phyloP scores from a whole-genome alignment of 108 stramenopile genomes.

The Chaetoceros tenuissimus region DNA sequence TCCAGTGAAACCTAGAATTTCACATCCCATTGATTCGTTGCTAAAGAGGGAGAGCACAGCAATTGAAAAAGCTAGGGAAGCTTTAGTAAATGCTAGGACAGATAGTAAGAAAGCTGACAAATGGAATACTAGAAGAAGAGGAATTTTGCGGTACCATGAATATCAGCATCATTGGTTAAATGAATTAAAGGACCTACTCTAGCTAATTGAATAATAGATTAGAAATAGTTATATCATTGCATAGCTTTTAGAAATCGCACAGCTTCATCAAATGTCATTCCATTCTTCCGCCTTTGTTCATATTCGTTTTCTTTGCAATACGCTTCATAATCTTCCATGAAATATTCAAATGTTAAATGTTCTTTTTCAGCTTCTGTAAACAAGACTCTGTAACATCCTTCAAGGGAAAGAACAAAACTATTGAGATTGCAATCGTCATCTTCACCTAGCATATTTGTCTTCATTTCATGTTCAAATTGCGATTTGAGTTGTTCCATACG shows the following conservation, averaged over 20 bases:
- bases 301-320: slow-evolving; percentile 18
- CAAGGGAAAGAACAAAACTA: slow-evolving; percentile 17
- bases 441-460: background rate
- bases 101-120: too few species aligned
- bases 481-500: slow-evolving; percentile 30
- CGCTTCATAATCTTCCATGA: slow-evolving; percentile 74
- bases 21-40: too few species aligned
- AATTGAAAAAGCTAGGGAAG: too few species aligned
- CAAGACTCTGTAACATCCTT: slow-evolving; percentile 38
- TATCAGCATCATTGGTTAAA: too few species aligned
- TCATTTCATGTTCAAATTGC: slow-evolving; percentile 14
- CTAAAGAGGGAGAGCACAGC: too few species aligned
- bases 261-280: slow-evolving; percentile 37
- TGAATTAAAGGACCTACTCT: too few species aligned
- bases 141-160: too few species aligned
- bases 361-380: slow-evolving; percentile 73
- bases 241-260: slow-evolving; percentile 47
- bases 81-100: too few species aligned
- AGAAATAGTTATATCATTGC: slow-evolving; percentile 34
- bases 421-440: background rate
- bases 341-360: slow-evolving; percentile 60
- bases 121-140: too few species aligned
- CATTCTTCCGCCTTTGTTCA: slow-evolving; percentile 1
- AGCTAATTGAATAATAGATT: too few species aligned
- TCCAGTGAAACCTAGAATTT: background rate